Base-by-base conservation (phyloP, 441 rosid species). In the Dalechampia spathulata region DNA sequence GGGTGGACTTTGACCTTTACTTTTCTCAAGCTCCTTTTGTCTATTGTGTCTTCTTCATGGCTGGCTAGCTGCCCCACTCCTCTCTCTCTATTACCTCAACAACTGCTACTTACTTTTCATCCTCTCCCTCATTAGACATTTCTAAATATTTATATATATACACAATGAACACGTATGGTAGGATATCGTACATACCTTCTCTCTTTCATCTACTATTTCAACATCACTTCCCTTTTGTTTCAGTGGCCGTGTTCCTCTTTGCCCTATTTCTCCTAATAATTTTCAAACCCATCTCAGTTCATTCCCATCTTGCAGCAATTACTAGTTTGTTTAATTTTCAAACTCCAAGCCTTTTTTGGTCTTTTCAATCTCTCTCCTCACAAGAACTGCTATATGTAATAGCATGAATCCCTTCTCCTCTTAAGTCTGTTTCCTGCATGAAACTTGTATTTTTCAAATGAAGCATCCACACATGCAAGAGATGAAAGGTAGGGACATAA, bases 1-100 rank as follows among this genome's bases (percentile, higher is more conserved):
- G 67, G 64, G 74, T 72, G 67, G 90, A 84, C 90, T 84, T 84
- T 79, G 87, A 83, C 83, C 72, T 38, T 40, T 68, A 71, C 77
- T 66, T 73, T 65, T 67, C 78, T 67, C 78, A 55, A 27, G 49
- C 37, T 21, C 54, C 57, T 49, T 5, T 40, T 55, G 64, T 56
- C 57, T 49, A 4, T 40, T 55, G 64, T 56, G 58, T 21, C 30
- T 7, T 14, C 47, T 11, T 23, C 52, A 42, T 38, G 41, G 48
- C 3, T 38, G 50, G 48, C 38, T 38, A 17, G 1, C 12, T 40
- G 19, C 52, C 22, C 22, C n/a, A 28, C 26, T 26, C 13, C 12
- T 52, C 34, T 52, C 20, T 53, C 39, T 39, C 36, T 41, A 37
- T 53, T 30, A 36, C 1, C 53, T 7, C 7, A 46, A 16, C 15